Evolutionary conservation across 371 early-diverging fungal species (phyloP).

Genomic region (Thermomucor indicae-seudaticae): DNA sequence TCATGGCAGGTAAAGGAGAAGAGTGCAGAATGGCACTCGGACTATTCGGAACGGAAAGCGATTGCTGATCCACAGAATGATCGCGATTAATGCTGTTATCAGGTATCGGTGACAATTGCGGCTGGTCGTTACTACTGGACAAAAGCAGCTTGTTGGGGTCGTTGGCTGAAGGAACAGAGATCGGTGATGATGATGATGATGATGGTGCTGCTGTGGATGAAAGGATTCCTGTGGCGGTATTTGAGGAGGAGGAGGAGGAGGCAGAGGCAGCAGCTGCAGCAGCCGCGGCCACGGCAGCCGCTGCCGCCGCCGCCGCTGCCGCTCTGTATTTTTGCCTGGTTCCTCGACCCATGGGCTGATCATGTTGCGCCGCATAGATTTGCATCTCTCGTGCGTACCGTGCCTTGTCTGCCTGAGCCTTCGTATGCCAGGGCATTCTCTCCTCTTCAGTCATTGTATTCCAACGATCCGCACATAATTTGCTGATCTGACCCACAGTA

Average conservation of each 20-base stretch:
- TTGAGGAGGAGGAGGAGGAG: too few relatives aligned
- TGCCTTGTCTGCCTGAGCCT: conserved; percentile 67
- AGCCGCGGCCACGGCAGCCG: conserved; percentile 8
- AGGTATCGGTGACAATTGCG: background rate
- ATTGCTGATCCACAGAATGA: background rate
- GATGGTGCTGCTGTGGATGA: background rate
- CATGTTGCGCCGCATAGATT: conserved; percentile 48
- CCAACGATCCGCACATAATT: conserved; percentile 69
- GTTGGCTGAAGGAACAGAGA: background rate
- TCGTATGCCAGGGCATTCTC: conserved; percentile 57
- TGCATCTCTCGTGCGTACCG: conserved; percentile 75
- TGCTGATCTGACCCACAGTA: conserved; percentile 68
- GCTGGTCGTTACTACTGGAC: too few relatives aligned
- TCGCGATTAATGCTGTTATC: background rate
- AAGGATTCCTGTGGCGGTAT: too few relatives aligned
- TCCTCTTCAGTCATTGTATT: conserved; percentile 55
- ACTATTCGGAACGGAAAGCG: background rate
- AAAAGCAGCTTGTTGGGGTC: background rate
- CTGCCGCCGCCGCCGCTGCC: conserved; percentile 15
- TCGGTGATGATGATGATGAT: background rate
- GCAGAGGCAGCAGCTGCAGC: background rate
- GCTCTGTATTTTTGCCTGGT: conserved; percentile 43
- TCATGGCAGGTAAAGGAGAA: background rate
- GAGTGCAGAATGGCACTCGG: background rate
- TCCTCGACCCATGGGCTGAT: conserved; percentile 41